Conservation (phyloP, 192 early-diverging fungal genomes). For the Chytriomyces confervae region DNA sequence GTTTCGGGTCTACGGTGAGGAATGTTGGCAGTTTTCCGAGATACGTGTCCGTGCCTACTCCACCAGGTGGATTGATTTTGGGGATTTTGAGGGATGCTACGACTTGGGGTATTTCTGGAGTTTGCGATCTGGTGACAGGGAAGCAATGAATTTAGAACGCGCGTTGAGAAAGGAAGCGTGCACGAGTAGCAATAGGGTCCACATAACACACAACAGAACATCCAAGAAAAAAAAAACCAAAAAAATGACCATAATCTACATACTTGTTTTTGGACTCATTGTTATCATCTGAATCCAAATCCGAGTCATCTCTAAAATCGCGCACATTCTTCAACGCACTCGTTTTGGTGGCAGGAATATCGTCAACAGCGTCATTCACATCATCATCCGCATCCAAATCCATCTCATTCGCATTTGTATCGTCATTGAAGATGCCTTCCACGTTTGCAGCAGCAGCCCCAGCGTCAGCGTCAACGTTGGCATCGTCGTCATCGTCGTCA, state of each 20-base stretch:
- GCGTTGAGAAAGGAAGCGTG: too few relatives aligned
- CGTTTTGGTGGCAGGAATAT: neutral
- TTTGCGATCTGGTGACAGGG: too few relatives aligned
- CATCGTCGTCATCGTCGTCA: slow-evolving; percentile 7
- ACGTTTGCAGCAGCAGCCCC: neutral
- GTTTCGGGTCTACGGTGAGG: slow-evolving; percentile 66
- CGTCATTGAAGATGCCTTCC: neutral
- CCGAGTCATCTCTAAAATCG: neutral
- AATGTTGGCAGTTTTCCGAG: slow-evolving; percentile 65
- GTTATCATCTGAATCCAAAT: slow-evolving; percentile 5
- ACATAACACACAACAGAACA: too few relatives aligned
- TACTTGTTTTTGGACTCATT: too few relatives aligned
- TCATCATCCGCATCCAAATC: slow-evolving; percentile 1
- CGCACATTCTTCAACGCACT: neutral
- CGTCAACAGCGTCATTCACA: slow-evolving; percentile 6
- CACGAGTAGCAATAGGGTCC: too few relatives aligned
- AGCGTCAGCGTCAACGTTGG: neutral
- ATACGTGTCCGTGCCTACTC: slow-evolving; percentile 2
- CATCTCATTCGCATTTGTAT: neutral
- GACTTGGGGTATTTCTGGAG: neutral
- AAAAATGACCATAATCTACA: too few relatives aligned
- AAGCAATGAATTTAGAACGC: too few relatives aligned
- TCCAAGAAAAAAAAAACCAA: too few relatives aligned
- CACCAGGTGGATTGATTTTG: neutral
- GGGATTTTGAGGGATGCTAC: neutral